These are phyloP conservation scores for Zygotorulaspora mrakii DNA, from an alignment of 1,139 yeast genomes.

Conservation along the genomic window DNA sequence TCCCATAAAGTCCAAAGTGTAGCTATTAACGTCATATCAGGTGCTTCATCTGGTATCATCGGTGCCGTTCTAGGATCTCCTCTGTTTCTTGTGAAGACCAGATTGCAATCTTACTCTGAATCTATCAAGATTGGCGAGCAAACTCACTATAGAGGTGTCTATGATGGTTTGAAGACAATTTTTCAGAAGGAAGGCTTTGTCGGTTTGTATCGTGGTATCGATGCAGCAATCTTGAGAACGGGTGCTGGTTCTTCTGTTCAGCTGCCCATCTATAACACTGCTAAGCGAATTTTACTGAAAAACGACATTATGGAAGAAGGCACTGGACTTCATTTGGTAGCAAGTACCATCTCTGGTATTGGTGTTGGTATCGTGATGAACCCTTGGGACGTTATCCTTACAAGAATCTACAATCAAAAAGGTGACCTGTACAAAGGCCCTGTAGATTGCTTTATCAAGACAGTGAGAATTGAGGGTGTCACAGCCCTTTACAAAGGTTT, in stretches of 20 bases:
- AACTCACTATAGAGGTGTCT: conserved; percentile 70
- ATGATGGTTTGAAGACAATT: conserved; percentile 65
- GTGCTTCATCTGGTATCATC: conserved; percentile 78
- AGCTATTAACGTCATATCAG: conserved; percentile 70
- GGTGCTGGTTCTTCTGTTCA: conserved; percentile 96
- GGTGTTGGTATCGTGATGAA: conserved; percentile 96
- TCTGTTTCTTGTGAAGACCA: conserved; percentile 81
- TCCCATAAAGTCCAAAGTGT: conserved; percentile 55
- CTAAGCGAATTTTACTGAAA: conserved; percentile 52
- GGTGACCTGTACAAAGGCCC: conserved; percentile 85
- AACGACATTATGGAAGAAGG: conserved; percentile 57
- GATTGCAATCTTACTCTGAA: conserved; percentile 87
- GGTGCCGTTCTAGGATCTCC: conserved; percentile 94
- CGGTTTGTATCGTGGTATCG: conserved; percentile 87
- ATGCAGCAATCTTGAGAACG: conserved; percentile 90
- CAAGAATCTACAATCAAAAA: conserved; percentile 91
- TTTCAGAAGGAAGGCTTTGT: conserved; percentile 63
- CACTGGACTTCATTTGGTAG: conserved; percentile 63
- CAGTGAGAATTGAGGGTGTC: conserved; percentile 78
- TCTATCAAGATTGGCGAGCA: conserved; percentile 80
- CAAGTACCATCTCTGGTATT: conserved; percentile 79
- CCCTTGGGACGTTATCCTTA: conserved; percentile 93
- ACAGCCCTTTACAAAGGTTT: conserved; percentile 91
- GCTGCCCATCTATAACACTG: conserved; percentile 82
- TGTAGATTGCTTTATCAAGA: conserved; percentile 80